These are phyloP conservation scores for Citropsis articulata DNA, from an alignment of 345 rosid genomes.

Conservation along the genomic window DNA sequence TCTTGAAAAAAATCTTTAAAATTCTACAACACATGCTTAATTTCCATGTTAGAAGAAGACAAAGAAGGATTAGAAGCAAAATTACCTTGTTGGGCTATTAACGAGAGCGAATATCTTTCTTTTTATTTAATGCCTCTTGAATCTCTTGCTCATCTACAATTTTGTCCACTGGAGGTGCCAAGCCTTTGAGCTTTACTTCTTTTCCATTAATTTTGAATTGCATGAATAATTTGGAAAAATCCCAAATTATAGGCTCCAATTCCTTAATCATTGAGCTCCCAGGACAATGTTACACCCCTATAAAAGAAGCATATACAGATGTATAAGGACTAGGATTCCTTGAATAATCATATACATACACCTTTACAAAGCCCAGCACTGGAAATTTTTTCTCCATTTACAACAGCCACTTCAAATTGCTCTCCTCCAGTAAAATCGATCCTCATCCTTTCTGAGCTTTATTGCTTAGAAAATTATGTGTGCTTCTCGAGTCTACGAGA, in stretches of 20 bases:
- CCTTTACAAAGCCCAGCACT: not conserved
- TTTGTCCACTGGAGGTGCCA: not conserved
- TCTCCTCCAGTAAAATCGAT: too few species aligned
- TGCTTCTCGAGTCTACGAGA: not conserved
- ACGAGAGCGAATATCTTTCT: not conserved
- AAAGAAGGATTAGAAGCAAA: not conserved
- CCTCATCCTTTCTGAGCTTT: not conserved
- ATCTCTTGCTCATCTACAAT: not conserved
- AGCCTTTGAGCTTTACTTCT: not conserved
- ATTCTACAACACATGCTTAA: not conserved
- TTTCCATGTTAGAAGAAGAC: not conserved
- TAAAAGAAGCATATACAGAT: not conserved
- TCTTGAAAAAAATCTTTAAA: not conserved
- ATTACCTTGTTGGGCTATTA: not conserved
- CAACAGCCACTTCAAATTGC: not conserved
- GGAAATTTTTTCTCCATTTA: not conserved
- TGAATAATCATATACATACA: too few species aligned
- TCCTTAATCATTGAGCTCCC: not conserved
- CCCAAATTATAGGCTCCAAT: conserved; percentile 1
- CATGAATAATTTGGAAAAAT: conserved; percentile 5
- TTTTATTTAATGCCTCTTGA: not conserved
- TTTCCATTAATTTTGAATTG: not conserved
- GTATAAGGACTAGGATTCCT: not conserved
- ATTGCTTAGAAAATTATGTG: not conserved
- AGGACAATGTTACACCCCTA: not conserved